phyloP scores from a whole-genome alignment of 805 yeast species.

The Candida ponderosae region DNA sequence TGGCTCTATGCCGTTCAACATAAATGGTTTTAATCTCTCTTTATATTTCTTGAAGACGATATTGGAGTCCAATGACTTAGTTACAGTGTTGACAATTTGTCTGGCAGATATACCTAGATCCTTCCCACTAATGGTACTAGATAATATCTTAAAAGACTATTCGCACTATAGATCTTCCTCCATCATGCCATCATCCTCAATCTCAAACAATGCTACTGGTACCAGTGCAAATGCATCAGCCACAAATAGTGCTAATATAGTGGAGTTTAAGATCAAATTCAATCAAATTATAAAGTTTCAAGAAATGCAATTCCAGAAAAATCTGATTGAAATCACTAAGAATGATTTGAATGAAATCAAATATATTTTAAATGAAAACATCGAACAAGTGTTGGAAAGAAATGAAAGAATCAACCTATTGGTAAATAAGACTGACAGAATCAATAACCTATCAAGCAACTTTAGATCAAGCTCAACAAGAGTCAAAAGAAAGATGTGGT shows the following conservation, averaged over 20 bases:
- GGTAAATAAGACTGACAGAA: slow-evolving; percentile 54
- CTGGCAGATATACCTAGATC: slow-evolving; percentile 10
- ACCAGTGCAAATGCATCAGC: not conserved
- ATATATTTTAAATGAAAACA: slow-evolving; percentile 50
- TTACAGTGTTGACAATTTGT: slow-evolving; percentile 15
- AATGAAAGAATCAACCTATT: slow-evolving; percentile 50
- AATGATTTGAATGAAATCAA: slow-evolving; percentile 51
- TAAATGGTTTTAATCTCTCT: slow-evolving; percentile 6
- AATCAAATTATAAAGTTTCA: slow-evolving; percentile 48
- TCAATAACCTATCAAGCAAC: slow-evolving; percentile 43
- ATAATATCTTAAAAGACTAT: slow-evolving; percentile 36
- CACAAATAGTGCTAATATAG: slow-evolving; percentile 8
- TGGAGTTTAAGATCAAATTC: slow-evolving; percentile 50
- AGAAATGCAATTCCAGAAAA: slow-evolving; percentile 33
- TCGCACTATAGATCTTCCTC: slow-evolving; percentile 24
- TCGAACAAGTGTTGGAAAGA: slow-evolving; percentile 48
- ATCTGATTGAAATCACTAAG: slow-evolving; percentile 27
- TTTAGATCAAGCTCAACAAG: slow-evolving; percentile 45
- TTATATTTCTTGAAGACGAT: slow-evolving; percentile 15
- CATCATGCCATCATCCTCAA: not conserved
- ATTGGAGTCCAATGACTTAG: slow-evolving; percentile 14
- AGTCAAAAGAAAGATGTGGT: slow-evolving; percentile 49
- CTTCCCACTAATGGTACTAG: slow-evolving; percentile 13
- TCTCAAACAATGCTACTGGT: no score
- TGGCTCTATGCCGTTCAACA: slow-evolving; percentile 16